These are phyloP conservation scores for Teunomyces atbi DNA, from an alignment of 805 yeast species.

Conservation along the genomic window DNA sequence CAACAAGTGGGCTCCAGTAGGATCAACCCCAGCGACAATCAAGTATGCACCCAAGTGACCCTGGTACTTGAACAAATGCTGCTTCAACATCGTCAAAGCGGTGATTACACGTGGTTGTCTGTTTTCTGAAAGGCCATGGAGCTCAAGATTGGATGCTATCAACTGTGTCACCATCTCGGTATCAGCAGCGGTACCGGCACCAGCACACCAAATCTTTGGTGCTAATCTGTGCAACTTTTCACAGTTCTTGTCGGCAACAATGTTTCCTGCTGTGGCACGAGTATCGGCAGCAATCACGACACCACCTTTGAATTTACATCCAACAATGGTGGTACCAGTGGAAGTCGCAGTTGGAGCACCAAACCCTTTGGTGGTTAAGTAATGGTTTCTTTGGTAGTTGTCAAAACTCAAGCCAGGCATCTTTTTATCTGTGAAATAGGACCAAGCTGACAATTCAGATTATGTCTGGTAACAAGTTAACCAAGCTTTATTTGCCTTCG, in stretches of 20 bases:
- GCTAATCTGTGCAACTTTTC: slow-evolving; percentile 89
- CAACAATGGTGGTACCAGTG: slow-evolving; percentile 99
- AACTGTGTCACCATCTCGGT: slow-evolving; percentile 97
- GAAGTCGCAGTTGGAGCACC: slow-evolving; percentile 87
- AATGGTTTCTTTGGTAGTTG: slow-evolving; percentile 86
- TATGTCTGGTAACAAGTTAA: not conserved
- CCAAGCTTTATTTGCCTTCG: slow-evolving; percentile 3
- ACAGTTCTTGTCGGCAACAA: slow-evolving; percentile 98
- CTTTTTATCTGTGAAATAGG: slow-evolving; percentile 5
- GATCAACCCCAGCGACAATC: slow-evolving; percentile 97
- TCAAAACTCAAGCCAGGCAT: slow-evolving; percentile 95
- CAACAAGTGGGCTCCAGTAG: slow-evolving; percentile 91
- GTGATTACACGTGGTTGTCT: slow-evolving; percentile 93
- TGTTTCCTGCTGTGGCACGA: slow-evolving; percentile 93
- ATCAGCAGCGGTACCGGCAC: slow-evolving; percentile 99
- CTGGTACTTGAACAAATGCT: slow-evolving; percentile 93
- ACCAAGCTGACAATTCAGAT: not conserved
- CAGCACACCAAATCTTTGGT: slow-evolving; percentile 98
- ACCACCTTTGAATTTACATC: slow-evolving; percentile 89
- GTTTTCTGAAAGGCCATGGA: slow-evolving; percentile 79
- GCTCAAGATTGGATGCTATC: slow-evolving; percentile 84
- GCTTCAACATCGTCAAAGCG: slow-evolving; percentile 88
- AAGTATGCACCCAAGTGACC: slow-evolving; percentile 97
- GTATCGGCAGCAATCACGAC: slow-evolving; percentile 99
- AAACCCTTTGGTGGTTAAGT: slow-evolving; percentile 67